phyloP scores from a whole-genome alignment of 257 asterid genomes.

The Scutellaria barbata region DNA sequence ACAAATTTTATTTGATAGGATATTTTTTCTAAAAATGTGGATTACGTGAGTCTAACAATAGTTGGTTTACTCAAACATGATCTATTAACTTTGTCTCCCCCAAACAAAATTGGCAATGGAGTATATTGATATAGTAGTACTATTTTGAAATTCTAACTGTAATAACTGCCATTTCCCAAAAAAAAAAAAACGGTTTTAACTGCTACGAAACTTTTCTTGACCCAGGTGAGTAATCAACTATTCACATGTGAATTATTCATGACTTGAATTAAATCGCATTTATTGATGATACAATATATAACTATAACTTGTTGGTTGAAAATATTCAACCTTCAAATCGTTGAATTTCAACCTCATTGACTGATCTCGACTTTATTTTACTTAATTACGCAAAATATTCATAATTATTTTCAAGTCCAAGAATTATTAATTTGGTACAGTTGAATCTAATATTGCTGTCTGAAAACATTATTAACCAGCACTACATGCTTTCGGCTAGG shows the following conservation, averaged over 20 bases:
- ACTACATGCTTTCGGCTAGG: slow-evolving; percentile 36
- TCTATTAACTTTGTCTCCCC: too few species aligned
- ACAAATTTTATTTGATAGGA: too few species aligned
- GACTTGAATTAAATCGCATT: not conserved
- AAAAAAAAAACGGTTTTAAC: too few species aligned
- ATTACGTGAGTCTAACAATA: too few species aligned
- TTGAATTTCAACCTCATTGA: not conserved
- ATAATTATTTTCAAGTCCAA: too few species aligned
- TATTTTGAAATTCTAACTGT: too few species aligned
- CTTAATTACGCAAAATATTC: not conserved
- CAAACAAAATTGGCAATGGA: too few species aligned
- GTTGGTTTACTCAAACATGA: too few species aligned
- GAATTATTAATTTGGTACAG: slow-evolving; percentile 13
- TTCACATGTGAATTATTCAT: not conserved
- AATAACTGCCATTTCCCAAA: too few species aligned
- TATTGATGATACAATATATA: slow-evolving; percentile 5
- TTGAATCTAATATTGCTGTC: slow-evolving; percentile 28
- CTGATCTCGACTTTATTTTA: too few species aligned
- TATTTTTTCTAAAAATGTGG: too few species aligned
- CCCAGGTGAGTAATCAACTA: not conserved
- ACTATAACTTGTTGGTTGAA: not conserved
- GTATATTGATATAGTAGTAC: too few species aligned
- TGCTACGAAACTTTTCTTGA: not conserved
- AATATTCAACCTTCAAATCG: not conserved
- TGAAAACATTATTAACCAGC: slow-evolving; percentile 33